Evolutionary conservation across 192 early-diverging fungal genomes (phyloP).

Genomic region (Linderina pennispora): DNA sequence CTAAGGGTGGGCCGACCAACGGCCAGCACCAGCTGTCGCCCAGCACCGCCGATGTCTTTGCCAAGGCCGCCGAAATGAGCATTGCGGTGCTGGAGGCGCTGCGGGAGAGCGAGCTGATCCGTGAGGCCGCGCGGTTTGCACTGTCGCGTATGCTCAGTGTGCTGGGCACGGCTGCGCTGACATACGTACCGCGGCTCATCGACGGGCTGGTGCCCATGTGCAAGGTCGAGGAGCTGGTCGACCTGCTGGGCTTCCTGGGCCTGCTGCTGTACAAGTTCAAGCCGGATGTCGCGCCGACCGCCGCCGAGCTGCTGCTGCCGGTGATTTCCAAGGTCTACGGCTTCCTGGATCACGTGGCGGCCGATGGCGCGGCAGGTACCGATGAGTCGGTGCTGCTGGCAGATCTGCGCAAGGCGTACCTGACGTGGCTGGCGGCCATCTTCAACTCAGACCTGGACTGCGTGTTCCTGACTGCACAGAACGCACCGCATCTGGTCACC

Average conservation of each 20-base stretch:
- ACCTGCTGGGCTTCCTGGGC: constrained; percentile 81
- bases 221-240: constrained; percentile 70
- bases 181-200: constrained; percentile 72
- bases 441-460: constrained; percentile 77
- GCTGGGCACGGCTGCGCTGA: constrained; percentile 75
- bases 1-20: constrained; percentile 23
- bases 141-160: constrained; percentile 84
- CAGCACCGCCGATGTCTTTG: constrained; percentile 56
- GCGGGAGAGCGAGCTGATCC: constrained; percentile 56
- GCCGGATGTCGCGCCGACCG: constrained; percentile 43
- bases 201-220: constrained; percentile 70
- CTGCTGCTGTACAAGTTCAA: constrained; percentile 89
- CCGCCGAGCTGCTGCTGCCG: constrained; percentile 66
- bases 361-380: constrained; percentile 59
- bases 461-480: constrained; percentile 68
- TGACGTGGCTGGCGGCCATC: constrained; percentile 69
- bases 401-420: constrained; percentile 76
- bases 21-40: constrained; percentile 34
- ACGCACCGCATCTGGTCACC: constrained; percentile 29
- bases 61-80: constrained; percentile 73
- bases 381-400: constrained; percentile 75
- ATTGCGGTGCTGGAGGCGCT: constrained; percentile 62
- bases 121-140: constrained; percentile 66
- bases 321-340: constrained; percentile 76
- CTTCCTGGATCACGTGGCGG: constrained; percentile 74